Evolutionary conservation across 352 stramenopile genomes (phyloP), one percentile per base, ranked within the genome.

Genomic region (Globisporangium cylindrosporum): DNA sequence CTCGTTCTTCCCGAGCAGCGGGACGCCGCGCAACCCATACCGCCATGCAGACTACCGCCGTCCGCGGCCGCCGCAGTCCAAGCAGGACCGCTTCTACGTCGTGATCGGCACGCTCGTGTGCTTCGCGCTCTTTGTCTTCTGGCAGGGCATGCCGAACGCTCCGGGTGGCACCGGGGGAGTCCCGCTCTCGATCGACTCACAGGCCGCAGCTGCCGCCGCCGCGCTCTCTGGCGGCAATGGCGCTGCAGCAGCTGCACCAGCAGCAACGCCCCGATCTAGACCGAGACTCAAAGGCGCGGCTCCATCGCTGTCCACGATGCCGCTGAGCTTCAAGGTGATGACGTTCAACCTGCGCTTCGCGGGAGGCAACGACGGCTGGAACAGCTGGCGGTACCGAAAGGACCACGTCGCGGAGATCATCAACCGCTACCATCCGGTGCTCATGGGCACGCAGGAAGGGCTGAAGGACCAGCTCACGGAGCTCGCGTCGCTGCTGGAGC

Each of bases 341-440:
- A 93, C 85, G n/a, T 93, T 93, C 71, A 93, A 93, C 74, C 62
- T 93, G 67, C 80, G 85, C 57, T 93, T 90, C 64, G 85, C 81
- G 2, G 80, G 82, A 22, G 85, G 70, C 3, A 83, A 74, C 46
- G 85, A 93, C 66, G 85, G 83, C 15, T 73, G 64, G 59, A 90
- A 91, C 72, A 80, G 81, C 68, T 93, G 85, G 83, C 64, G 71
- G 5, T 90, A 80, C 64, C 81, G 83, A 58, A 92, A 93, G 66
- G 80, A 90, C 54, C 81, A 93, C 64, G 75, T 93, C 48, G 80
- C 81, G 2, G 81, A 93, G 46, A 78, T 93, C 64, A 88, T 93
- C 62, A 84, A 91, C 49, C 78, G 85, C 15, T 92, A 90, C 66
- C 82, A 92, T 61, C 85, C 85, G 4, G 77, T 71, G 48, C 71